Percentiles rank a stretch among this genome's conserved stretches.
Evolutionary conservation across 2,329 filamentous ascomycete species (phyloP).

Genomic region (Fusarium sp.): DNA sequence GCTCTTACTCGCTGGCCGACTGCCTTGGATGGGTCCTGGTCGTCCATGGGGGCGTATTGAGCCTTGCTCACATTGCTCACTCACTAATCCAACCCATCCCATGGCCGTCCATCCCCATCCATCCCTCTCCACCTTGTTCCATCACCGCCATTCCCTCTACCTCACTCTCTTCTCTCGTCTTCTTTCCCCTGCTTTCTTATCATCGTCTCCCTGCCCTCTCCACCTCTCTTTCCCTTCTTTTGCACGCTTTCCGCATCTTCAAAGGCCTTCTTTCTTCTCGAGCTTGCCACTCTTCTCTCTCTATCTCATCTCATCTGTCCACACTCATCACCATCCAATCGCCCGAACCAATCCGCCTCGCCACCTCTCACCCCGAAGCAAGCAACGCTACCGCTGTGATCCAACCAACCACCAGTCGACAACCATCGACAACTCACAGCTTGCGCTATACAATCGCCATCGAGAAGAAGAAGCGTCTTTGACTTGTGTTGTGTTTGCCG

Average conservation of each 20-base stretch:
- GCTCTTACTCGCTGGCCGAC: conserved; percentile 30
- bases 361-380: conserved; percentile 44
- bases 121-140: conserved; percentile 53
- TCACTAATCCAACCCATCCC: conserved; percentile 48
- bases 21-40: conserved; percentile 37
- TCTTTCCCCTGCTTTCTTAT: conserved; percentile 53
- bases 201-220: conserved; percentile 50
- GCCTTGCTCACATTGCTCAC: conserved; percentile 41
- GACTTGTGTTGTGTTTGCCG: conserved; percentile 40
- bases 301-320: conserved; percentile 35
- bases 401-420: conserved; percentile 27
- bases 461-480: conserved; percentile 56
- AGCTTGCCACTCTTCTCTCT: conserved; percentile 52
- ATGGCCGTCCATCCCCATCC: conserved; percentile 53
- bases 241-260: conserved; percentile 52
- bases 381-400: conserved; percentile 47
- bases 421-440: conserved; percentile 35
- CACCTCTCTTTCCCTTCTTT: conserved; percentile 53
- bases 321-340: conserved; percentile 28
- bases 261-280: conserved; percentile 56
- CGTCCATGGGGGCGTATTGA: conserved; percentile 23
- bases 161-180: conserved; percentile 54
- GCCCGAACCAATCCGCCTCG: conserved; percentile 43
- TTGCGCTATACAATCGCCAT: conserved; percentile 37
- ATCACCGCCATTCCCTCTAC: conserved; percentile 56